Conservation (phyloP, 2,329 filamentous ascomycete species). For the Pseudocercospora eumusae region DNA sequence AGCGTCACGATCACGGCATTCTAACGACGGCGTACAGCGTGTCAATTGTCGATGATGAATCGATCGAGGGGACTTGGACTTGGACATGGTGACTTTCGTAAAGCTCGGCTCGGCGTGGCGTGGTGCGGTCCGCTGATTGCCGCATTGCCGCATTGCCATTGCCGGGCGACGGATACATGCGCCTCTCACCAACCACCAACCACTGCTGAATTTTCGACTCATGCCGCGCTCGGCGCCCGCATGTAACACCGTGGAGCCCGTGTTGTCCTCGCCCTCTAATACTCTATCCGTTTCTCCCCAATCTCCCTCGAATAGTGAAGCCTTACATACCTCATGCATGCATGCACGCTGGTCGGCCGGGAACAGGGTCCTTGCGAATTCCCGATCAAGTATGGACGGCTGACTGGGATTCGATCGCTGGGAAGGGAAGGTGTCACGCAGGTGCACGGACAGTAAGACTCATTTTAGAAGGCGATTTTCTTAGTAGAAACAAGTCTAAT, state of each 20-base stretch:
- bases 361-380: constrained; percentile 15
- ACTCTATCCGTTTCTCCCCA: background rate
- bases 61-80: constrained; percentile 10
- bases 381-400: constrained; percentile 7
- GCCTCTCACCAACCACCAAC: constrained; percentile 2
- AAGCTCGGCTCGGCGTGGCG: constrained; percentile 6
- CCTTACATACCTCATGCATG: too few relatives aligned
- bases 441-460: too few relatives aligned
- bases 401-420: constrained; percentile 1
- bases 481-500: too few relatives aligned
- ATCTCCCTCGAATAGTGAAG: background rate
- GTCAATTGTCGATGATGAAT: too few relatives aligned
- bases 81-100: constrained; percentile 1
- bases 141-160: background rate
- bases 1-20: constrained; percentile 3
- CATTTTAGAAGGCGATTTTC: too few relatives aligned
- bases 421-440: too few relatives aligned
- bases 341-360: background rate
- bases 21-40: background rate
- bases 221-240: constrained; percentile 12
- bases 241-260: constrained; percentile 1
- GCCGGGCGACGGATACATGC: constrained; percentile 5
- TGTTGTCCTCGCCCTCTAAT: background rate
- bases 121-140: constrained; percentile 14
- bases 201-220: background rate